Base-by-base conservation (phyloP, 768 basidiomycete species). In the Russula foetens region DNA sequence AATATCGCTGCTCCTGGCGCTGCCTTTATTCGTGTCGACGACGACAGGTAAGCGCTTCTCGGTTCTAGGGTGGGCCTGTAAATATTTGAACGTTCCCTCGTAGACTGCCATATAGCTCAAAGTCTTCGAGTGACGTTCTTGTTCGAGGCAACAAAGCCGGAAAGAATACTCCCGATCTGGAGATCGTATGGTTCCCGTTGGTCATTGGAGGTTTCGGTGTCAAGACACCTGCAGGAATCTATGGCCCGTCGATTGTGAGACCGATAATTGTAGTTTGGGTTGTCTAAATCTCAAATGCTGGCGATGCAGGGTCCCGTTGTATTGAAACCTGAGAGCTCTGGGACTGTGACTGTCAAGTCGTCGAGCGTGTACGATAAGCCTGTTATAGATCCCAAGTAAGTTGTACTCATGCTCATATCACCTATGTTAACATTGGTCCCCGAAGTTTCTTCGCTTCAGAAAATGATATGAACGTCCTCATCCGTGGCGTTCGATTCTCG, bases 391-490 rank as follows among this genome's bases (percentile, higher is more conserved):
- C 63, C 63, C 19, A 63, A 63, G 62, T 63, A 49, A 38, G 62
- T 29, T 7, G 19, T 33, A 21, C n/a, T n/a, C n/a, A n/a, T 5
- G 31, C 31, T 33, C 31, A 9, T 9, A 9, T 33, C 31, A 33
- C 31, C 9, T 33, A 33, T 33, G 9, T 9, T 53, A 38, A 60
- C 45, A 21, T 44, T 44, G n/a, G n/a, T 38, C 19, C 35, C 8
- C 9, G 44, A 33, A 65, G 64, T 46, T 61, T 59, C 53, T 63
- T 65, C 49, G 56, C 62, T 23, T 53, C 62, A 9, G 56, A 63
- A 4, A 65, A 65, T 7, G 64, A 65, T 11, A 48, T 63, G 62
- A 50, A 58, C 7, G 38, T 56, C 33, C 55, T 65, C 23, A 41
- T 62, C 15, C 62, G 64, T 7, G 64, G 53, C 17, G 57, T 65